Evolutionary conservation across 2,329 filamentous ascomycete species (phyloP).

Genomic region (Karstenula rhodostoma): DNA sequence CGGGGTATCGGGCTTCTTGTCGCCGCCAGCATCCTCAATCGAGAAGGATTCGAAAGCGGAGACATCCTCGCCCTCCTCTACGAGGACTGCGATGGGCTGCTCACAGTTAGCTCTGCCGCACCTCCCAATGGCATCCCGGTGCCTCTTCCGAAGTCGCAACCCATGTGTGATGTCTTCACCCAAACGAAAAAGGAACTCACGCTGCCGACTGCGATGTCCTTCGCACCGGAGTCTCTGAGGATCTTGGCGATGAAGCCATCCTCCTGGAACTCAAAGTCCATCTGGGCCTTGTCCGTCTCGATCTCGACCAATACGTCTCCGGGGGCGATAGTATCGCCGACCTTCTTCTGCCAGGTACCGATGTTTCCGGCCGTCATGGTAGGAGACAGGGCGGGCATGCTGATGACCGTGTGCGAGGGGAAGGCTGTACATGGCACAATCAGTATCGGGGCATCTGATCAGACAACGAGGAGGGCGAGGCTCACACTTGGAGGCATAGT

Average conservation of each 20-base stretch:
- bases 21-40: conserved; percentile 88
- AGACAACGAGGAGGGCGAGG: conserved; percentile 9
- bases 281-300: conserved; percentile 99
- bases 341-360: conserved; percentile 97
- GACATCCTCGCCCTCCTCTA: conserved; percentile 90
- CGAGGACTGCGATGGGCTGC: conserved; percentile 93
- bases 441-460: conserved; percentile 35
- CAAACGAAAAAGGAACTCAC: conserved; percentile 60
- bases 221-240: conserved; percentile 89
- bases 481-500: conserved; percentile 75
- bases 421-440: conserved; percentile 70
- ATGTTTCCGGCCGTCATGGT: conserved; percentile 98
- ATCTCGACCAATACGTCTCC: conserved; percentile 98
- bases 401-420: conserved; percentile 92
- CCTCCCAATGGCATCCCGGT: not conserved
- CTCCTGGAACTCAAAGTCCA: conserved; percentile 99
- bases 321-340: conserved; percentile 83
- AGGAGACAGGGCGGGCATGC: conserved; percentile 96
- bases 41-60: conserved; percentile 89
- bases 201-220: conserved; percentile 92
- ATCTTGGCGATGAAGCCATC: conserved; percentile 96
- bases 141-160: not conserved
- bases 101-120: conserved; percentile 33
- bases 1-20: conserved; percentile 69
- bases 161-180: too few relatives aligned